A percentile compares a stretch with the other conserved stretches of the same genome.
phyloP scores from a whole-genome alignment of 2,329 filamentous ascomycete genomes.

The Cordyceps militaris region DNA sequence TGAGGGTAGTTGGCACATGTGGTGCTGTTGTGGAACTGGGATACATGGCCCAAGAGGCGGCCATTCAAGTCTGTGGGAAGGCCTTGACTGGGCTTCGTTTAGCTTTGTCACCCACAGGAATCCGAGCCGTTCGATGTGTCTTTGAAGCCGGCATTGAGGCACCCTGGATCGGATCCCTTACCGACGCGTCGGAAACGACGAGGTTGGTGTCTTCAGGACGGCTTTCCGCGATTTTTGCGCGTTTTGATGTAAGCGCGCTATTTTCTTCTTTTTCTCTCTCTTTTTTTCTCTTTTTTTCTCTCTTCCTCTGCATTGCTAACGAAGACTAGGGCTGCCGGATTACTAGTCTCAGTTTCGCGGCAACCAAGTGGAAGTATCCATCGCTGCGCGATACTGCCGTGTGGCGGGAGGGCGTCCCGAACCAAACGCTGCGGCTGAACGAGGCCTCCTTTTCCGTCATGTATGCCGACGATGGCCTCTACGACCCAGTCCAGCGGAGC shows the following conservation, averaged over 20 bases:
- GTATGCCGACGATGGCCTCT: not conserved
- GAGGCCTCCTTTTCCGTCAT: not conserved
- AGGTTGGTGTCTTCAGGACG: not conserved
- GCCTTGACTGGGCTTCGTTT: not conserved
- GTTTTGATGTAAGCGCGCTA: not conserved
- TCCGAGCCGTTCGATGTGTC: not conserved
- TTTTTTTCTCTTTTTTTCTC: not conserved
- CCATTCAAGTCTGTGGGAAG: not conserved
- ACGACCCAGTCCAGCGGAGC: not conserved
- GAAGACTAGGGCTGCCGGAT: not conserved
- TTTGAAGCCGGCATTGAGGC: not conserved
- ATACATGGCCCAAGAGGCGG: not conserved
- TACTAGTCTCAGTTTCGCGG: not conserved
- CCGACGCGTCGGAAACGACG: not conserved
- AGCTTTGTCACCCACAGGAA: not conserved
- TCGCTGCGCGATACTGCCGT: not conserved
- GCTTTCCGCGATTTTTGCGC: not conserved
- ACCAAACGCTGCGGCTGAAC: not conserved
- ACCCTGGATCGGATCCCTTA: not conserved
- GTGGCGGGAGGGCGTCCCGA: not conserved
- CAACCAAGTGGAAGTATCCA: not conserved
- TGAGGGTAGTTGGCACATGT: not conserved
- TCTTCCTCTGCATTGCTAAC: not conserved
- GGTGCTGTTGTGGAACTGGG: slow-evolving; percentile 1
- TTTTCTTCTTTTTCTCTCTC: not conserved